A percentile compares a stretch with the other conserved stretches of the same genome.
Evolutionary conservation across 2,329 filamentous ascomycete genomes (phyloP).

Genomic region (Colletotrichum cereale): DNA sequence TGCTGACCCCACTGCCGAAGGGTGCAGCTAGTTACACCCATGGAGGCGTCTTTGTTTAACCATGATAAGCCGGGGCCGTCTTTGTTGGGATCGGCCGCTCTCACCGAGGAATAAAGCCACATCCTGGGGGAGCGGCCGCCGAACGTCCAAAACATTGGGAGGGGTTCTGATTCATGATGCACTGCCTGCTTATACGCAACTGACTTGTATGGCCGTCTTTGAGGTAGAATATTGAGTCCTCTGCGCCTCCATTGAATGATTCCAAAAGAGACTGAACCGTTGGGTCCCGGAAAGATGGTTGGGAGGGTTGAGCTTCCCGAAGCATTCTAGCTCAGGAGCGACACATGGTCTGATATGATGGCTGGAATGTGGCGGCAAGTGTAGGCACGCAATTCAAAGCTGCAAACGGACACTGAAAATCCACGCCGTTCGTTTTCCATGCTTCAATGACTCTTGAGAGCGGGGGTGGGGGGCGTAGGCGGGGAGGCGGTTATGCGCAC

Average conservation of each 20-base stretch:
- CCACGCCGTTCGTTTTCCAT: neutral
- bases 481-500: neutral
- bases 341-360: slow-evolving; percentile 8
- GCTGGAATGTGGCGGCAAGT: neutral
- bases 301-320: neutral
- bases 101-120: neutral
- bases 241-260: neutral
- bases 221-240: too few species aligned
- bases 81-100: slow-evolving; percentile 10
- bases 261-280: slow-evolving; percentile 1
- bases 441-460: neutral
- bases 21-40: neutral
- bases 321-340: neutral
- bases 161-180: neutral
- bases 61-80: neutral
- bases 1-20: slow-evolving; percentile 12
- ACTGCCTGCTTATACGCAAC: neutral
- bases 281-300: slow-evolving; percentile 17
- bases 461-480: too few species aligned
- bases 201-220: neutral
- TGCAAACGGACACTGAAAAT: slow-evolving; percentile 25
- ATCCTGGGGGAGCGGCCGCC: slow-evolving; percentile 7
- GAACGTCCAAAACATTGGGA: neutral
- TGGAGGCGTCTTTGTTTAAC: neutral
- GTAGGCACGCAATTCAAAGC: slow-evolving; percentile 20